phyloP scores from a whole-genome alignment of 2,329 filamentous ascomycete genomes.

The Coniella vitis region DNA sequence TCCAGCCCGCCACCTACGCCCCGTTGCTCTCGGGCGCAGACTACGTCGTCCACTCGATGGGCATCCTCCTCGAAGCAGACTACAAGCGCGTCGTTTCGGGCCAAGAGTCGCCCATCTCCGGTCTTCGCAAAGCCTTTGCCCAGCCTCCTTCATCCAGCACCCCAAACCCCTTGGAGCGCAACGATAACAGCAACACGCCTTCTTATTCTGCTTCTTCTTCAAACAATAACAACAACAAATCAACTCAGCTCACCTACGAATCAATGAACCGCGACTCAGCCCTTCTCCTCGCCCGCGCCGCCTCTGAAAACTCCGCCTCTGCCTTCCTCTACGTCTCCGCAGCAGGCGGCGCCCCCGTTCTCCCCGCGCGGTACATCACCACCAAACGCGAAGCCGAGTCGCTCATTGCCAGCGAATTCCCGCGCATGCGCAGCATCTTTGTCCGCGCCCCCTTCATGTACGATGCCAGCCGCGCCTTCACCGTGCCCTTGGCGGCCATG shows the following conservation, averaged over 20 bases:
- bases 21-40: slow-evolving; percentile 69
- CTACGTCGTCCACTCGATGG: slow-evolving; percentile 90
- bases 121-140: slow-evolving; percentile 73
- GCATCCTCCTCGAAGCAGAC: slow-evolving; percentile 92
- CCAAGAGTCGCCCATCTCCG: slow-evolving; percentile 71
- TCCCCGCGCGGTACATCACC: slow-evolving; percentile 78
- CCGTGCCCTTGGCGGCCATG: slow-evolving; percentile 74
- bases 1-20: slow-evolving; percentile 74
- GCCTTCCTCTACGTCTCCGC: slow-evolving; percentile 87
- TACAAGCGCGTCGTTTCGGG: slow-evolving; percentile 91
- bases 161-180: slow-evolving; percentile 62
- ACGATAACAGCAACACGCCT: slow-evolving; percentile 41
- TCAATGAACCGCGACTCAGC: slow-evolving; percentile 93
- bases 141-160: slow-evolving; percentile 46
- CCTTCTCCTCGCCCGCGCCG: slow-evolving; percentile 73
- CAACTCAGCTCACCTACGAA: slow-evolving; percentile 83
- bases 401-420: slow-evolving; percentile 65
- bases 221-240: slow-evolving; percentile 47
- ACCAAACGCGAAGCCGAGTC: slow-evolving; percentile 90
- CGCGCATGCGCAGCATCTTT: slow-evolving; percentile 71
- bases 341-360: slow-evolving; percentile 73
- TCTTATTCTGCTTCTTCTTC: slow-evolving; percentile 49
- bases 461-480: slow-evolving; percentile 73
- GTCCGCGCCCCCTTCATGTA: slow-evolving; percentile 84
- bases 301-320: slow-evolving; percentile 51